Base-by-base conservation (phyloP, 148 eudicot species). In the Rhododendron ovatum region DNA sequence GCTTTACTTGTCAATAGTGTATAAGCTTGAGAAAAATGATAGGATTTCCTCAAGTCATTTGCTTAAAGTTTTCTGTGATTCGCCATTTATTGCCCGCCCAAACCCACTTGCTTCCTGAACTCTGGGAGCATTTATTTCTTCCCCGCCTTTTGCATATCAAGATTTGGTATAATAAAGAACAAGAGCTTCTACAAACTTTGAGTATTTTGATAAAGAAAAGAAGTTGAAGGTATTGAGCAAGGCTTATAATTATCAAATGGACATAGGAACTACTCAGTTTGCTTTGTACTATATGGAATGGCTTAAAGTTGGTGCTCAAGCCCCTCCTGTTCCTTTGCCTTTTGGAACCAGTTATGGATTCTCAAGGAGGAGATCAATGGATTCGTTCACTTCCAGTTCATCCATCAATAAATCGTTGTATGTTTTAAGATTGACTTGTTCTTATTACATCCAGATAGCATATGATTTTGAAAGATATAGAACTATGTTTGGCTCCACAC, bases 121-220 rank as follows among this genome's bases (percentile, higher is more conserved):
- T 90, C 48, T 92, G 94, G 94, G 91, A 90, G 79, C 94, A 92
- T 86, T 88, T 92, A 24, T 92, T 92, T 82, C 91, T 92, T 14
- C 94, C 92, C 35, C 94, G 90, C 65, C 89, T 92, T 20, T 90
- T 92, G 15, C 94, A 92, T 83, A 79, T 92, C 82, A 89, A 90
- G 90, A 76, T 89, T 80, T 90, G 94, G 94, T 89, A 84, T 79
- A 74, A 7, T 8, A 51, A 84, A 74, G 89, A 92, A 82, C 41
- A 85, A 24, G 93, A 89, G 61, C 82, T 86, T 77, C 65, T 90
- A 18, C 85, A 3, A 75, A 85, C 50, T 87, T 77, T 15, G 80
- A 33, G 0, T 88, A 67, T 35, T 17, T 15, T 1, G 87, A 89
- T 20, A 87, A 82, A 63, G 87, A 87, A 59, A 89, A 84, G 84